A percentile compares a stretch with the other conserved stretches of the same genome.
These are phyloP conservation scores for Yueomyces sinensis DNA, from an alignment of 805 yeast genomes.

Conservation along the genomic window DNA sequence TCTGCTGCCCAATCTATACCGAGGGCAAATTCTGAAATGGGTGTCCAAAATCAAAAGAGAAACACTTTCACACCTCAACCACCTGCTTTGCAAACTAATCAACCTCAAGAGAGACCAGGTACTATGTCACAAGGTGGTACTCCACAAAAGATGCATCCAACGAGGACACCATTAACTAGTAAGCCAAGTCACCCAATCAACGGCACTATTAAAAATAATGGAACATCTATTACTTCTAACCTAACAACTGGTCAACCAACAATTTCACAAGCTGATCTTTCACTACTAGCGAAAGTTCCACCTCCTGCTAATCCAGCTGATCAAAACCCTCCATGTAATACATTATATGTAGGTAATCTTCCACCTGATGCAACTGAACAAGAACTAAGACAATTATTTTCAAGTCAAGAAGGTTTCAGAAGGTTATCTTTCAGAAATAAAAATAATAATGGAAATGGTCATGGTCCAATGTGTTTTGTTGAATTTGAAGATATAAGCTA, in stretches of 20 bases:
- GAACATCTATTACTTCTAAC: slow-evolving; percentile 19
- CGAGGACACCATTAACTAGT: slow-evolving; percentile 8
- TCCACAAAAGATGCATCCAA: slow-evolving; percentile 10
- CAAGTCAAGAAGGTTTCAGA: slow-evolving; percentile 86
- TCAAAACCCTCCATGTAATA: slow-evolving; percentile 97
- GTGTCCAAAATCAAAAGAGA: not conserved
- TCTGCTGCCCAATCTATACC: not conserved
- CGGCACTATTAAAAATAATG: slow-evolving; percentile 11
- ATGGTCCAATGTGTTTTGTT: slow-evolving; percentile 99
- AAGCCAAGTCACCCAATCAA: slow-evolving; percentile 5
- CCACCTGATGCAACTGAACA: slow-evolving; percentile 96
- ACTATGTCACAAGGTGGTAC: slow-evolving; percentile 4
- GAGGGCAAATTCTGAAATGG: not conserved
- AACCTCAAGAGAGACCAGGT: not conserved
- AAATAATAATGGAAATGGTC: slow-evolving; percentile 35
- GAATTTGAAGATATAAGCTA: slow-evolving; percentile 93
- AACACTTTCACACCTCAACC: not conserved
- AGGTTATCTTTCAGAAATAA: slow-evolving; percentile 85
- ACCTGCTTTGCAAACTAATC: not conserved
- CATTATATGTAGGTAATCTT: slow-evolving; percentile 89
- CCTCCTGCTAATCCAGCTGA: slow-evolving; percentile 97
- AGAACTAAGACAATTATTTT: slow-evolving; percentile 75
- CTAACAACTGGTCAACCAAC: slow-evolving; percentile 8
- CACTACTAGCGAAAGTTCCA: slow-evolving; percentile 65
- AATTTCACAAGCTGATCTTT: slow-evolving; percentile 43